Evolutionary conservation across 1,284 basidiomycete genomes (phyloP), one percentile per base, ranked within the genome.

Genomic region (Pseudozyma pruni): DNA sequence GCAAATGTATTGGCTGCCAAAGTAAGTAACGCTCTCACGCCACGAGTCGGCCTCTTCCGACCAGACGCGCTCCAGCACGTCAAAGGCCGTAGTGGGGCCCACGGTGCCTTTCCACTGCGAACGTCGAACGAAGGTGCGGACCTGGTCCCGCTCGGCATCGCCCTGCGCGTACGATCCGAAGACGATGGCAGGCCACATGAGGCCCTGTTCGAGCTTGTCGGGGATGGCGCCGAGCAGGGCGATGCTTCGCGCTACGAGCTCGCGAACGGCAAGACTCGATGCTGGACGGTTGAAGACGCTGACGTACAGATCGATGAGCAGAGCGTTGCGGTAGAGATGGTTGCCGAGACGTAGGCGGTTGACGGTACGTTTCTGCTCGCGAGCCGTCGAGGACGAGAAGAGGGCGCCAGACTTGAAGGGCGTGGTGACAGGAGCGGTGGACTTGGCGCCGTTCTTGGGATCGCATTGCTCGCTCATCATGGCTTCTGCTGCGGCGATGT

Each of bases 11-110:
- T 60, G 67, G 32, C 56, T 70, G 50, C 67, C 67, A 40, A 70
- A 63, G 48, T 63, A 70, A 8, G 42, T 56, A 27, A 62, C 67
- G 31, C 55, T 58, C n/a, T 63, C 67, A 11, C 67, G 48, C 67
- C 67, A 70, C 20, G 32, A 38, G 29, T 37, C 22, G 9, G 47
- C 48, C 3, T 63, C 52, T 17, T 50, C 43, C 8, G 41, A 29
- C 67, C 67, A 70, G 40, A 70, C 56, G 8, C 67, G 59, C 14
- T 63, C 67, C 17, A 70, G 38, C n/a, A 70, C 40, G 23, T 56
- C 45, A 8, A 42, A 31, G 20, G 66, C 51, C 4, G 54, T 54
- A 4, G 42, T 34, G 6, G 59, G 47, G 4, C 59, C 59, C 1
- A 50, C 51, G 9, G 31, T 33, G 17, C 59, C 51, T 37, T 59